Evolutionary conservation across 2,329 filamentous ascomycete genomes (phyloP).

Genomic region (Microsporum canis): DNA sequence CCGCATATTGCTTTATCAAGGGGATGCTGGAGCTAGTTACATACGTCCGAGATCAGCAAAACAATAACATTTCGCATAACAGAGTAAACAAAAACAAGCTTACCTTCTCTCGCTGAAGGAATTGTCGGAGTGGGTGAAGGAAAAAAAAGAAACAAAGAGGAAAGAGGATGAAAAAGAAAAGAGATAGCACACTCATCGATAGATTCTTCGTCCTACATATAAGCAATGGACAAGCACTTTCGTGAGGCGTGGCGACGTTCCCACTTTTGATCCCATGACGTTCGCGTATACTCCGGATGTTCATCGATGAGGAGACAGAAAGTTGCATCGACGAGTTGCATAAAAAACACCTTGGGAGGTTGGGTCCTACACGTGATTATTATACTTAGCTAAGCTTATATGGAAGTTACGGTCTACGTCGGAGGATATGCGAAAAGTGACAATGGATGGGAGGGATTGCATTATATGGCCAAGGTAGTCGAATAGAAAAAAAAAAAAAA

Average conservation of each 20-base stretch:
- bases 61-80: not conserved
- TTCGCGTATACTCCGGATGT: not conserved
- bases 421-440: too few species aligned
- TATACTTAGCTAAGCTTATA: too few species aligned
- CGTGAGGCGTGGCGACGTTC: not conserved
- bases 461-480: too few species aligned
- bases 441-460: too few species aligned
- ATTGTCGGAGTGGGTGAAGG: not conserved
- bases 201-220: not conserved
- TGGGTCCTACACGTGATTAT: too few species aligned
- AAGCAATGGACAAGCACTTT: not conserved
- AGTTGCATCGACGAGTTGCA: not conserved
- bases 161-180: not conserved
- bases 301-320: not conserved
- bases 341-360: too few species aligned
- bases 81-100: conserved; percentile 1
- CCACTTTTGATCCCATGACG: not conserved
- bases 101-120: not conserved
- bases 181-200: not conserved
- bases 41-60: conserved; percentile 2
- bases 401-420: too few species aligned
- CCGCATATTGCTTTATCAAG: not conserved
- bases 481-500: too few species aligned
- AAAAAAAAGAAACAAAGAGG: not conserved
- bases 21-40: not conserved